phyloP scores from a whole-genome alignment of 2,329 filamentous ascomycete genomes.

The Fusarium newnesense region DNA sequence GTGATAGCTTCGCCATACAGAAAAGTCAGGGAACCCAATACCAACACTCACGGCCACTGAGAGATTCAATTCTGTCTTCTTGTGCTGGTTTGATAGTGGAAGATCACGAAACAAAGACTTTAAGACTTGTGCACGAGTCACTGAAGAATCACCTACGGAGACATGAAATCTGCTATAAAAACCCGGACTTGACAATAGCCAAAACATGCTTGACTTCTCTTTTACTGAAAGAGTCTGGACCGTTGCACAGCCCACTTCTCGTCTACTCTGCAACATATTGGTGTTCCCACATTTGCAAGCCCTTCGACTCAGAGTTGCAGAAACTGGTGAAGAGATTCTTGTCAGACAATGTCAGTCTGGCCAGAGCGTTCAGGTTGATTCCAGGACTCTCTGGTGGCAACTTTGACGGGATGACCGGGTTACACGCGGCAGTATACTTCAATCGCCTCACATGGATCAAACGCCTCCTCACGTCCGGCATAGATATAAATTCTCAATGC shows the following conservation, averaged over 20 bases:
- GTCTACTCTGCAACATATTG: background rate
- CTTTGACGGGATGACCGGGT: background rate
- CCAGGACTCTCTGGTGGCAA: background rate
- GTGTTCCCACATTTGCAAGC: background rate
- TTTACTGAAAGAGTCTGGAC: background rate
- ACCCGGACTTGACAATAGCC: background rate
- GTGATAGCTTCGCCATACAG: background rate
- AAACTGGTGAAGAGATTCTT: background rate
- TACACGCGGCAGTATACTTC: background rate
- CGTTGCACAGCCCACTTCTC: background rate
- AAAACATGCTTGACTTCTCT: background rate
- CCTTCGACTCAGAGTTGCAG: too few relatives aligned
- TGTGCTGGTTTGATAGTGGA: background rate
- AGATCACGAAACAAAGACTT: background rate
- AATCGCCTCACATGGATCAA: background rate
- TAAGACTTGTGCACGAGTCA: background rate
- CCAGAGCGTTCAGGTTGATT: background rate
- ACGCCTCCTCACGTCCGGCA: background rate
- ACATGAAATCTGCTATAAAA: background rate
- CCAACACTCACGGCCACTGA: background rate
- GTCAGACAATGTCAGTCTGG: background rate
- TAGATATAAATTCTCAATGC: background rate
- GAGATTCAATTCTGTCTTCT: background rate
- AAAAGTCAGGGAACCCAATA: background rate
- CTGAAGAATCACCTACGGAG: background rate